Conservation (phyloP, 495 filamentous ascomycete genomes). For the Lasiosphaeria miniovina region DNA sequence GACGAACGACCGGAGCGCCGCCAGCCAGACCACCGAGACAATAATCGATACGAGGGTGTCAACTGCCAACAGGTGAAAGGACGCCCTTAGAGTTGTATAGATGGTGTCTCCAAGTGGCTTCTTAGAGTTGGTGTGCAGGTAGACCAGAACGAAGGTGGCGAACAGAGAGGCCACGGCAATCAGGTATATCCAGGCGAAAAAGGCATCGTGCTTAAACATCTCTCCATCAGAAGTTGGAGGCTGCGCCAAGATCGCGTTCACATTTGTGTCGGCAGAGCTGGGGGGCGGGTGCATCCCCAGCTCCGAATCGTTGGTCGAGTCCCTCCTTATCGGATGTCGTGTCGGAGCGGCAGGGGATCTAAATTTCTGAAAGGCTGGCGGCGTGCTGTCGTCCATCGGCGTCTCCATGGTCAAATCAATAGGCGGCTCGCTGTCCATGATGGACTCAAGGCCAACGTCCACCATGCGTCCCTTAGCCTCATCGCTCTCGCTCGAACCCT, state of each 20-base stretch:
- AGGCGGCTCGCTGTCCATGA: conserved; percentile 55
- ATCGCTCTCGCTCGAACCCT: conserved; percentile 41
- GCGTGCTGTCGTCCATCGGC: conserved; percentile 57
- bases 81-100: conserved; percentile 81
- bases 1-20: conserved; percentile 79
- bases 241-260: conserved; percentile 18
- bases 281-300: conserved; percentile 22
- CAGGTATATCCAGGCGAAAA: conserved; percentile 89
- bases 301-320: conserved; percentile 28
- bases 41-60: conserved; percentile 88
- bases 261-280: conserved; percentile 22
- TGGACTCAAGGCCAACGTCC: conserved; percentile 79
- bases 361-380: conserved; percentile 87
- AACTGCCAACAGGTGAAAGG: conserved; percentile 82
- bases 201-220: conserved; percentile 67
- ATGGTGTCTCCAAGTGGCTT: conserved; percentile 75
- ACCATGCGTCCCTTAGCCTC: conserved; percentile 71
- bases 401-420: conserved; percentile 57
- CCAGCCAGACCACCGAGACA: conserved; percentile 87
- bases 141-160: conserved; percentile 82
- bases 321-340: conserved; percentile 22
- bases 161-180: conserved; percentile 80
- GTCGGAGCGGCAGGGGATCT: conserved; percentile 30
- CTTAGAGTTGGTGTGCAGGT: conserved; percentile 73
- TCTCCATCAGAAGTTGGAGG: conserved; percentile 39